A percentile compares a stretch with the other conserved stretches of the same genome.
Evolutionary conservation across 192 early-diverging fungal genomes (phyloP).

Genomic region (Globomyces pollinis-pini): DNA sequence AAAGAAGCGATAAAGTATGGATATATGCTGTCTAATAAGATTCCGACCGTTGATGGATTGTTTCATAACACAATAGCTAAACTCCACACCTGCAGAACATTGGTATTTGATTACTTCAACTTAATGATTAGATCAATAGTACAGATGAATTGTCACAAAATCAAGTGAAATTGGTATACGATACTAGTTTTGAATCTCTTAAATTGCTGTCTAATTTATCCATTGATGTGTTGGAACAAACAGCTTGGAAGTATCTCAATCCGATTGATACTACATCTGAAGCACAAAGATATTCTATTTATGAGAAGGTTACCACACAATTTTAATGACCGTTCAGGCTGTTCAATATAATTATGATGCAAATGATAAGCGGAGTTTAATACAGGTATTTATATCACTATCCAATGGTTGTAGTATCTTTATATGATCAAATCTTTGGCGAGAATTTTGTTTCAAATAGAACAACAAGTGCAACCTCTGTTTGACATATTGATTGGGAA

Average conservation of each 20-base stretch:
- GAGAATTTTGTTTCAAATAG: constrained; percentile 12
- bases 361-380: constrained; percentile 33
- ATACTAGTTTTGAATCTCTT: constrained; percentile 17
- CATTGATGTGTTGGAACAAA: constrained; percentile 34
- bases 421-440: constrained; percentile 40
- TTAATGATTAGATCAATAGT: constrained; percentile 4
- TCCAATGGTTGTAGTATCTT: too few relatives aligned
- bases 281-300: constrained; percentile 3
- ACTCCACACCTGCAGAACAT: neutral
- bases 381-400: too few relatives aligned
- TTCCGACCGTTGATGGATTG: too few relatives aligned
- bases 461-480: constrained; percentile 10
- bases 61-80: neutral
- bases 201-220: constrained; percentile 16
- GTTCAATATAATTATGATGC: constrained; percentile 38
- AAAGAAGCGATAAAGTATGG: neutral
- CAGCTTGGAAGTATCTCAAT: constrained; percentile 43
- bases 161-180: constrained; percentile 17
- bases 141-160: constrained; percentile 3
- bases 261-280: constrained; percentile 18
- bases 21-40: neutral
- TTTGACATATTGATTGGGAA: constrained; percentile 30
- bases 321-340: constrained; percentile 16
- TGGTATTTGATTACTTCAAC: constrained; percentile 7
- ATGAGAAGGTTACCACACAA: constrained; percentile 9